These are phyloP conservation scores for Lactarius hatsudake DNA, from an alignment of 768 basidiomycete species.

Conservation along the genomic window DNA sequence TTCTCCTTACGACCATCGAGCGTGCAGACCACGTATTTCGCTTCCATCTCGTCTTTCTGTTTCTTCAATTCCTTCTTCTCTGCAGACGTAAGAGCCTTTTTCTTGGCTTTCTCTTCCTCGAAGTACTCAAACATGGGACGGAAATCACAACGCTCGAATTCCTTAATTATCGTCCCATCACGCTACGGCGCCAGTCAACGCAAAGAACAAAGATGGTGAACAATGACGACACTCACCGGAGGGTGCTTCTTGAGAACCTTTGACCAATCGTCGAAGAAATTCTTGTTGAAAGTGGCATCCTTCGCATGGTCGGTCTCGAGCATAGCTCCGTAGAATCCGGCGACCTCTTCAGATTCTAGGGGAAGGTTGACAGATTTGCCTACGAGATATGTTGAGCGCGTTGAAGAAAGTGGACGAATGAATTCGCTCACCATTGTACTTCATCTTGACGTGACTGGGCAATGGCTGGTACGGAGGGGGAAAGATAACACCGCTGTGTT, in stretches of 20 bases:
- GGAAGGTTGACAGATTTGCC: slow-evolving; percentile 79
- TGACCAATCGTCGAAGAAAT: slow-evolving; percentile 93
- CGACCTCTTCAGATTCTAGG: slow-evolving; percentile 90
- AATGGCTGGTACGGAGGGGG: slow-evolving; percentile 91
- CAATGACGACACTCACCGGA: slow-evolving; percentile 56
- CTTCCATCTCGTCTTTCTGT: slow-evolving; percentile 78
- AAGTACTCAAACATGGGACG: slow-evolving; percentile 91
- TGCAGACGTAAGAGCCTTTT: slow-evolving; percentile 77
- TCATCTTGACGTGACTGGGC: slow-evolving; percentile 85
- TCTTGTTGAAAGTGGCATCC: slow-evolving; percentile 85
- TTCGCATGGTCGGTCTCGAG: slow-evolving; percentile 89
- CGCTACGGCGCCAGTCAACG: slow-evolving; percentile 40
- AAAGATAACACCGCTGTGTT: slow-evolving; percentile 93
- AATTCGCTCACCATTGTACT: slow-evolving; percentile 74
- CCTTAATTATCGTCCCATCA: slow-evolving; percentile 70
- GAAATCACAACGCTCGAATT: slow-evolving; percentile 87
- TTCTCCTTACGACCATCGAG: slow-evolving; percentile 98
- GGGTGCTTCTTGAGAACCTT: slow-evolving; percentile 74
- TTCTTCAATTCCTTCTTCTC: slow-evolving; percentile 94
- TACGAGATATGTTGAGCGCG: slow-evolving; percentile 34
- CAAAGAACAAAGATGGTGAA: slow-evolving; percentile 3
- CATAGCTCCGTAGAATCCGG: slow-evolving; percentile 92
- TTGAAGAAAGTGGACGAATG: slow-evolving; percentile 16
- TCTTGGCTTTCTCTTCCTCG: slow-evolving; percentile 88
- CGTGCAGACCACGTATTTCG: slow-evolving; percentile 79